These are phyloP conservation scores for Calonectria leucothoes DNA, from an alignment of 2,329 filamentous ascomycete species.

Conservation along the genomic window DNA sequence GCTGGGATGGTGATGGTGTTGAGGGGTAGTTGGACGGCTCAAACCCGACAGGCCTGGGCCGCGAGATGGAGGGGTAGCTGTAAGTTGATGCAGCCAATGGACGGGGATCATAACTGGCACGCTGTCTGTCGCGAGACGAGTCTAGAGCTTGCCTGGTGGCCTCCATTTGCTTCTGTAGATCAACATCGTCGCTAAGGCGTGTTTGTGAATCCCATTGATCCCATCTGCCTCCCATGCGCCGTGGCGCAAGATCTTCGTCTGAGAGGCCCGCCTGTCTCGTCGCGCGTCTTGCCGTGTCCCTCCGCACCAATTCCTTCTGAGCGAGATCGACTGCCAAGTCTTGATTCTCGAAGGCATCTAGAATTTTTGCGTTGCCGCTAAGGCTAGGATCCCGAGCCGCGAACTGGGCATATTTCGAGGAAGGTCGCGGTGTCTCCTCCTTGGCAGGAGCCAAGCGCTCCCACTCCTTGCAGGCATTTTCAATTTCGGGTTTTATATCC, in stretches of 20 bases:
- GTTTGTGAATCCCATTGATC: conserved; percentile 51
- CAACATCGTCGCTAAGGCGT: conserved; percentile 51
- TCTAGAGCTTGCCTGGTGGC: conserved; percentile 61
- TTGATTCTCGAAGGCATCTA: conserved; percentile 78
- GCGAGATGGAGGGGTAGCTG: conserved; percentile 68
- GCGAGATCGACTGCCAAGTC: conserved; percentile 83
- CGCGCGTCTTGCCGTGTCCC: conserved; percentile 70
- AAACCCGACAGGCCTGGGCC: conserved; percentile 61
- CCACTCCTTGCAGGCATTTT: conserved; percentile 77
- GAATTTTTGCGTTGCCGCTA: conserved; percentile 65
- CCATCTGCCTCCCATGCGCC: conserved; percentile 60
- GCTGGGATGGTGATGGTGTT: conserved; percentile 40
- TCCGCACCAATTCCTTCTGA: conserved; percentile 75
- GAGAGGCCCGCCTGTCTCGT: conserved; percentile 68
- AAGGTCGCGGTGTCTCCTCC: conserved; percentile 31
- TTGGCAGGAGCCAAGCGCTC: conserved; percentile 58
- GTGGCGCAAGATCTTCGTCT: conserved; percentile 66
- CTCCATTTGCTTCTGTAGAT: conserved; percentile 65
- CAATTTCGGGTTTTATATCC: conserved; percentile 81
- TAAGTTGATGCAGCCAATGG: conserved; percentile 52
- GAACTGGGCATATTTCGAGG: conserved; percentile 57
- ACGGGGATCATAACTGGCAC: conserved; percentile 40
- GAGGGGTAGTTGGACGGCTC: conserved; percentile 39
- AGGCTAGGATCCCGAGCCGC: conserved; percentile 72
- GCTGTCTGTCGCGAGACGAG: conserved; percentile 41